Evolutionary conservation across 129 eudicot genomes (phyloP).

Genomic region (Flaveria linearis): DNA sequence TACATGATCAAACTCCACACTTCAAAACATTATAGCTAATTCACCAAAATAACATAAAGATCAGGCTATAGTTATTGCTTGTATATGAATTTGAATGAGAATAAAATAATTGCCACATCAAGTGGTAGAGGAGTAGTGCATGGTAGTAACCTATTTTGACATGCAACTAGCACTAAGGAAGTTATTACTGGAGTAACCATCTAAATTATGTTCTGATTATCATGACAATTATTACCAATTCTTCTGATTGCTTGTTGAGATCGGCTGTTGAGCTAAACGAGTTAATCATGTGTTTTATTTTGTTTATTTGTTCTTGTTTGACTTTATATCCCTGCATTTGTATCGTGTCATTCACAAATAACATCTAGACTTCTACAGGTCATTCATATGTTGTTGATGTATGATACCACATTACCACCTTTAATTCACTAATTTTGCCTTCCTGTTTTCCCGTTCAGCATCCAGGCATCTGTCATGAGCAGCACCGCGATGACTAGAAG

Average conservation of each 20-base stretch:
- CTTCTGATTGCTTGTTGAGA: background rate
- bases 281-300: background rate
- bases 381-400: background rate
- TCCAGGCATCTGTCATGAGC: conserved; percentile 86
- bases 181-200: background rate
- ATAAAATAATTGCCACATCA: too few relatives aligned
- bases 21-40: background rate
- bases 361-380: background rate
- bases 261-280: background rate
- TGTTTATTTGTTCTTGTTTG: background rate
- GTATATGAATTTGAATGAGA: too few relatives aligned
- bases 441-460: conserved; percentile 47
- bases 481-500: conserved; percentile 65
- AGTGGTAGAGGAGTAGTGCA: too few relatives aligned
- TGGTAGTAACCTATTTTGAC: too few relatives aligned
- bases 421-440: background rate
- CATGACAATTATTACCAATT: background rate
- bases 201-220: background rate
- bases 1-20: conserved; percentile 18
- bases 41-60: background rate
- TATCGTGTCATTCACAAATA: background rate
- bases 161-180: too few relatives aligned
- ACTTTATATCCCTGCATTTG: background rate
- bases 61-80: background rate
- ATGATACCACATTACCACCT: background rate